A percentile compares a stretch with the other conserved stretches of the same genome.
phyloP scores from a whole-genome alignment of 371 early-diverging fungal species.

The Basidiobolus meristosporus region DNA sequence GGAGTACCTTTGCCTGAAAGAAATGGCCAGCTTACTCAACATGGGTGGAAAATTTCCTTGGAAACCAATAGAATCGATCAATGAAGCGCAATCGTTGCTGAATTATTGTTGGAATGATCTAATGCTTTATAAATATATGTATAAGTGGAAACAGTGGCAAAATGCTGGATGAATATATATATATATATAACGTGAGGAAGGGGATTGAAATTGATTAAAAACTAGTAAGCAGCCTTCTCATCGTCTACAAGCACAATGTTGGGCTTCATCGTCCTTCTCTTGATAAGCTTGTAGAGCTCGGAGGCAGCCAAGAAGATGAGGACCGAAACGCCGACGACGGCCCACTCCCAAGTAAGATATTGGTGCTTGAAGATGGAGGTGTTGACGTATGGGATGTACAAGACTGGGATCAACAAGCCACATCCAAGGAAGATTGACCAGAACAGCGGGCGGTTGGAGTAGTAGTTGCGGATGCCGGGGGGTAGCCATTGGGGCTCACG shows the following conservation, averaged over 20 bases:
- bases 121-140: too few species aligned
- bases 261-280: conserved; percentile 4
- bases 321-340: conserved; percentile 29
- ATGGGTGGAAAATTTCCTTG: too few species aligned
- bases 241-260: neutral
- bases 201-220: neutral
- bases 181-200: too few species aligned
- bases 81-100: too few species aligned
- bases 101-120: too few species aligned
- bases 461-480: conserved; percentile 13
- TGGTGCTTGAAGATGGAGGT: conserved; percentile 40
- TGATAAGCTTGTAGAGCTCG: conserved; percentile 26
- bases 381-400: conserved; percentile 54
- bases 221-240: neutral
- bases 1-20: too few species aligned
- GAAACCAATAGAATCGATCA: too few species aligned
- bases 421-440: conserved; percentile 26
- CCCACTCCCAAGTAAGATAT: conserved; percentile 59
- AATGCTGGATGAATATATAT: too few species aligned
- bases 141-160: too few species aligned
- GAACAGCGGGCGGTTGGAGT: conserved; percentile 33
- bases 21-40: too few species aligned
- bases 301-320: conserved; percentile 30
- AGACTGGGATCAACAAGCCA: conserved; percentile 24
- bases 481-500: conserved; percentile 32